Evolutionary conservation across 345 rosid genomes (phyloP), one percentile per base, ranked within the genome.

Genomic region (Acer saccharum): DNA sequence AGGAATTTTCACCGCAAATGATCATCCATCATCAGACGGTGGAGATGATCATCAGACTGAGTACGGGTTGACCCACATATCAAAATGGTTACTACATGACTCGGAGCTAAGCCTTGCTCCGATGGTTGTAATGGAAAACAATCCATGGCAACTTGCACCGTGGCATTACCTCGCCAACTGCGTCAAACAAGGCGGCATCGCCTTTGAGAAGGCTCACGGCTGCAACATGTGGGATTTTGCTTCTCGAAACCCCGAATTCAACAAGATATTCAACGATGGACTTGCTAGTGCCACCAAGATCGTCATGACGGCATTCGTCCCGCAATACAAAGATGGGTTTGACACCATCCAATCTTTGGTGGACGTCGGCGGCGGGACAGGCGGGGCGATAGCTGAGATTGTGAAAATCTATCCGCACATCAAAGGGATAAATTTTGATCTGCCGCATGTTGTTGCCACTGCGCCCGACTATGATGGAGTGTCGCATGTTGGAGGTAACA

Each of bases 401-500:
- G 66, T 72, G 10, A 79, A 79, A 52, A 48, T 66, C 0, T 27
- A 57, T 72, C 80, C 85, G 1, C 66, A 68, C 8, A 76, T 79
- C 14, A 57, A 79, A 29, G 81, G 85, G 10, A 62, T 63, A 4
- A 83, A 87, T 72, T 87, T 87, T 25, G 89, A 87, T 83, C 32
- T 84, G 71, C 83, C 82, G 1, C 89, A 82, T 41, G 85, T 84
- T 0, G 72, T 84, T 0, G 73, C 77, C 5, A 75, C 84, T 4
- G 87, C 87, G 3, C 84, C 86, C 0, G 9, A 11, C 17, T 72
- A 60, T 29, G 39, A 68, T 3, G 84, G 83, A 35, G 78, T 87
- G 29, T 9, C 23, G 0, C 86, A 84, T 50, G 68, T 84, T 13
- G 84, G 81, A 3, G 89, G 87, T 12, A 63, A 86, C 72, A 86